Percentiles rank a stretch among this genome's conserved stretches.
These are phyloP conservation scores for Eucalyptus pauciflora DNA, from an alignment of 345 rosid genomes.

Conservation along the genomic window DNA sequence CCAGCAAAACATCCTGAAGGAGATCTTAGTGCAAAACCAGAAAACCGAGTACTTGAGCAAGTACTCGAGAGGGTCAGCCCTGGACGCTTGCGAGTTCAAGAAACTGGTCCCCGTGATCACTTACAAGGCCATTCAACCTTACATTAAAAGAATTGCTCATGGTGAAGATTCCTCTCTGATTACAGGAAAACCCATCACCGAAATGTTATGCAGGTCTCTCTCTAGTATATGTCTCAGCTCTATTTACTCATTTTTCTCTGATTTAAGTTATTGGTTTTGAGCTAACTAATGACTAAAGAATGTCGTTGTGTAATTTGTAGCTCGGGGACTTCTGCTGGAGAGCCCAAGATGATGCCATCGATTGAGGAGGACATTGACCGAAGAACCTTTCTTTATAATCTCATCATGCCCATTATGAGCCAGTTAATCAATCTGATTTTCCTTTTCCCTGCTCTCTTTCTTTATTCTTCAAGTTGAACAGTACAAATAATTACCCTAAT, in stretches of 20 bases:
- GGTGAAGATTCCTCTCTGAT: slow-evolving; percentile 50
- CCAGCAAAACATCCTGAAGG: slow-evolving; percentile 32
- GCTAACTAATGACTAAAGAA: not conserved
- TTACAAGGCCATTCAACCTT: slow-evolving; percentile 42
- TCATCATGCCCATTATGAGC: slow-evolving; percentile 59
- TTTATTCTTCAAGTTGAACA: not conserved
- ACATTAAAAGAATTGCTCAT: slow-evolving; percentile 48
- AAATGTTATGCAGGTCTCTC: slow-evolving; percentile 56
- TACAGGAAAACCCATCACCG: slow-evolving; percentile 40
- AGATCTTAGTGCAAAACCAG: slow-evolving; percentile 27
- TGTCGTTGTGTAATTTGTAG: slow-evolving; percentile 16
- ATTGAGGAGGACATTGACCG: slow-evolving; percentile 59
- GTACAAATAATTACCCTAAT: not conserved
- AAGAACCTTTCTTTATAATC: slow-evolving; percentile 56
- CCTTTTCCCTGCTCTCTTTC: not conserved
- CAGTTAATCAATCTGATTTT: slow-evolving; percentile 12
- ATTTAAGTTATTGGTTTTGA: not conserved
- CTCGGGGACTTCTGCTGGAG: slow-evolving; percentile 67
- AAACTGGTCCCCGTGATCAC: slow-evolving; percentile 31
- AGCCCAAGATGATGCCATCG: slow-evolving; percentile 55
- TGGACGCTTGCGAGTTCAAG: slow-evolving; percentile 25
- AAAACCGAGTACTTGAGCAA: slow-evolving; percentile 41
- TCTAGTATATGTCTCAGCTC: not conserved
- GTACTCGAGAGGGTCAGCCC: slow-evolving; percentile 25
- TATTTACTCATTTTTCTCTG: not conserved